Conservation (phyloP, 2,329 filamentous ascomycete genomes). For the Hymenoscyphus scutula region DNA sequence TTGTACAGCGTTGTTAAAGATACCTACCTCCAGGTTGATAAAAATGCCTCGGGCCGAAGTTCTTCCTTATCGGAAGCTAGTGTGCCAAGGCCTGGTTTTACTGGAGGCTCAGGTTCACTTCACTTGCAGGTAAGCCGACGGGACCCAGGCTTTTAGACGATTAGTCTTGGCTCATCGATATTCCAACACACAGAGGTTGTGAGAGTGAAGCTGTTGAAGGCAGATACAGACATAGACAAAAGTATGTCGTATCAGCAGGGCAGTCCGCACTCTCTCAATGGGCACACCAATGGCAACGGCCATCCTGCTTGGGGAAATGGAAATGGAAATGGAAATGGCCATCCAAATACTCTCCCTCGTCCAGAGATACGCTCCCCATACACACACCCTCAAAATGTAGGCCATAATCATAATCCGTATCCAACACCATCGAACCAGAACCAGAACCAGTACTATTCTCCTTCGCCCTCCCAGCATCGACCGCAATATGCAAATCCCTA, state of each 20-base stretch:
- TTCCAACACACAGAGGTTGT: not conserved
- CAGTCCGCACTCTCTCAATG: conserved; percentile 21
- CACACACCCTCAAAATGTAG: conserved; percentile 10
- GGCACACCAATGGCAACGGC: conserved; percentile 21
- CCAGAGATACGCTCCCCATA: conserved; percentile 20
- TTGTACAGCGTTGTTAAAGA: too few relatives aligned
- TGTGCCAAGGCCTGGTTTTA: not conserved
- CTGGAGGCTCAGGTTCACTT: not conserved
- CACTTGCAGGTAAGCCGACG: not conserved
- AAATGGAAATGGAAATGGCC: too few relatives aligned
- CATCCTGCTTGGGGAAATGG: conserved; percentile 27
- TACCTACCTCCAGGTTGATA: not conserved
- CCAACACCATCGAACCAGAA: conserved; percentile 12
- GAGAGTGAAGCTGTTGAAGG: not conserved
- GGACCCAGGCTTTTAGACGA: not conserved
- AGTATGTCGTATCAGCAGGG: conserved; percentile 34
- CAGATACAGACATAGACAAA: conserved; percentile 4
- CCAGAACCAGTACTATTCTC: too few relatives aligned
- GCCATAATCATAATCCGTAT: conserved; percentile 1
- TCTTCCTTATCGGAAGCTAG: not conserved
- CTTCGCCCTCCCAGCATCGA: conserved; percentile 16
- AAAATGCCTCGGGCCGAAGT: not conserved
- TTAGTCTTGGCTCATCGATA: not conserved
- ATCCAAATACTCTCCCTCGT: conserved; percentile 20
- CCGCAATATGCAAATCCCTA: conserved; percentile 17